Percentiles rank a stretch among this genome's conserved stretches.
Conservation (phyloP, 2,329 filamentous ascomycete species). For the Alternaria brassicicola region DNA sequence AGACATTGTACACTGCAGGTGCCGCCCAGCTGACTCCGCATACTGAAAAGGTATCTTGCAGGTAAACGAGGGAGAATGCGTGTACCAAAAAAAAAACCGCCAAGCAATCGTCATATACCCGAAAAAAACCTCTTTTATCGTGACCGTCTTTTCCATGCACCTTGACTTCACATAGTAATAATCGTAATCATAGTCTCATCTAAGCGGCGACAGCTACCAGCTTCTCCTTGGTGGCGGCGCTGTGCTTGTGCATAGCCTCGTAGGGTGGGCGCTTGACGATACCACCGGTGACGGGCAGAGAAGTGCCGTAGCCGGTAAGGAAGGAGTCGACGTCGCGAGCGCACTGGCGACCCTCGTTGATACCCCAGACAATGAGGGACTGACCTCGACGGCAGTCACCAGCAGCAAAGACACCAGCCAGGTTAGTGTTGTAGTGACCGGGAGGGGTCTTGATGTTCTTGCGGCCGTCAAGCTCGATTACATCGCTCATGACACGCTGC, state of each 20-base stretch:
- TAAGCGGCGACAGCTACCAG: conserved; percentile 48
- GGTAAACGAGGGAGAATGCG: conserved; percentile 34
- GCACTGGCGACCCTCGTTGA: conserved; percentile 93
- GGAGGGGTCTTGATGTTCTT: conserved; percentile 96
- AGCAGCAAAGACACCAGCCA: conserved; percentile 88
- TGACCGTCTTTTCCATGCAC: conserved; percentile 7
- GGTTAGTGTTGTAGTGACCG: conserved; percentile 86
- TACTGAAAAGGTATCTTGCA: conserved; percentile 48
- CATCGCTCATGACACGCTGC: conserved; percentile 82
- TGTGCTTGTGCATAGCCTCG: conserved; percentile 63
- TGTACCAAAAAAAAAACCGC: conserved; percentile 19
- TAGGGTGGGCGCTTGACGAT: conserved; percentile 85
- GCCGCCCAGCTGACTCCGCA: conserved; percentile 40
- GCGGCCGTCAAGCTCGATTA: conserved; percentile 86
- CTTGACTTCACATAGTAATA: conserved; percentile 7
- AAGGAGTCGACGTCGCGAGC: conserved; percentile 90
- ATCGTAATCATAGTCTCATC: conserved; percentile 13
- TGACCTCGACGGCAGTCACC: conserved; percentile 95
- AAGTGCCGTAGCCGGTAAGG: conserved; percentile 76
- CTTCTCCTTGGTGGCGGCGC: conserved; percentile 47
- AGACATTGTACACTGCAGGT: conserved; percentile 39
- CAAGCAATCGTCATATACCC: conserved; percentile 16
- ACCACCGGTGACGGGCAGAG: conserved; percentile 87
- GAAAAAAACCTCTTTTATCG: conserved; percentile 2
- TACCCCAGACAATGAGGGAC: conserved; percentile 96